phyloP scores from a whole-genome alignment of 1,284 basidiomycete species.

The Cyathus olla region DNA sequence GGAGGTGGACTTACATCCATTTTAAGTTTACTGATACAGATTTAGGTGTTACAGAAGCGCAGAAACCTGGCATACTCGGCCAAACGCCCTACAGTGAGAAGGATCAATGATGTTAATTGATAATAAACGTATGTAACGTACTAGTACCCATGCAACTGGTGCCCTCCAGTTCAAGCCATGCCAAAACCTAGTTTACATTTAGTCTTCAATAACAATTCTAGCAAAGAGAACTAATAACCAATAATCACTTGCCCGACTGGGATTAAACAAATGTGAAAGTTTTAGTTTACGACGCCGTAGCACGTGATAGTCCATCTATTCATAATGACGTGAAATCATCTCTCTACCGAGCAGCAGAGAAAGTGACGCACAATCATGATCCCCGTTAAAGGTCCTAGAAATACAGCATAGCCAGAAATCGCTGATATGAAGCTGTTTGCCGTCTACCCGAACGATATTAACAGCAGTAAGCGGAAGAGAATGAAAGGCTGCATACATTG shows the following conservation, averaged over 20 bases:
- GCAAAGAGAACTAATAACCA: conserved; percentile 19
- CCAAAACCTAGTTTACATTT: conserved; percentile 22
- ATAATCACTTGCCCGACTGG: conserved; percentile 33
- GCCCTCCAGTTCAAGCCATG: conserved; percentile 42
- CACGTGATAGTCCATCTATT: conserved; percentile 35
- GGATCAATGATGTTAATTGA: background rate
- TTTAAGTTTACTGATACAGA: conserved; percentile 20
- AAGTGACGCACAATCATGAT: conserved; percentile 39
- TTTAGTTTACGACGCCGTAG: conserved; percentile 30
- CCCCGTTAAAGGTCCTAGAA: conserved; percentile 39
- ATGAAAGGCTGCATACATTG: conserved; percentile 23
- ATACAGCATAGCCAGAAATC: conserved; percentile 39
- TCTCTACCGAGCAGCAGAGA: background rate
- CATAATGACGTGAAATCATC: conserved; percentile 32
- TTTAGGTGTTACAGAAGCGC: conserved; percentile 16
- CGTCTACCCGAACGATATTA: conserved; percentile 22
- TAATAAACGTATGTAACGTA: conserved; percentile 8
- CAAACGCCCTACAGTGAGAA: conserved; percentile 31
- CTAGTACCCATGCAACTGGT: conserved; percentile 38
- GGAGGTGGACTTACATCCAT: conserved; percentile 30
- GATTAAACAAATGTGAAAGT: conserved; percentile 35
- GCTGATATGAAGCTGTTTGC: conserved; percentile 42
- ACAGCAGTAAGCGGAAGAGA: background rate
- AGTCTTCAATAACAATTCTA: background rate
- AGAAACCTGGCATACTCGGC: conserved; percentile 39